These are phyloP conservation scores for Cymodocea nodosa DNA, from an alignment of 116 monocot genomes.

Conservation along the genomic window DNA sequence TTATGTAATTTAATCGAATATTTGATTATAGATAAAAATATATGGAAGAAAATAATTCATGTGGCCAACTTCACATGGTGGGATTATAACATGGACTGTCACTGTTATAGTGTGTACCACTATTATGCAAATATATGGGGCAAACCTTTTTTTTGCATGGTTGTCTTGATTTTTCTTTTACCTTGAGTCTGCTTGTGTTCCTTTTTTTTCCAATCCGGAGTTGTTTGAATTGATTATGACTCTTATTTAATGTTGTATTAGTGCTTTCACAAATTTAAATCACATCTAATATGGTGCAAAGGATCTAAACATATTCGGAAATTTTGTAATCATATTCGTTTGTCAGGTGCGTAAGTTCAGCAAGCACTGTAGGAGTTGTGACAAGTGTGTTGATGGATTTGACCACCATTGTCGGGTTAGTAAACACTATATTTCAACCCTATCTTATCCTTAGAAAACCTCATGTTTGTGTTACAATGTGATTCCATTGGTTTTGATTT, in stretches of 20 bases:
- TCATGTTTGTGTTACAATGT: background rate
- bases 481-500: background rate
- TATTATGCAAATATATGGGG: too few species aligned
- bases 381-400: conserved; percentile 92
- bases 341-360: conserved; percentile 58
- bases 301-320: background rate
- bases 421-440: background rate
- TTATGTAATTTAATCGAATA: too few species aligned
- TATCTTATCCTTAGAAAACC: background rate
- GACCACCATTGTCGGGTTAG: conserved; percentile 91
- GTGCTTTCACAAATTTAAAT: background rate
- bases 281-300: background rate
- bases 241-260: too few species aligned
- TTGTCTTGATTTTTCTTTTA: background rate
- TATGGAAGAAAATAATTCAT: too few species aligned
- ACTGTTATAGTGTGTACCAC: too few species aligned
- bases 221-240: too few species aligned
- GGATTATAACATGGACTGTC: too few species aligned
- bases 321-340: background rate
- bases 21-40: too few species aligned
- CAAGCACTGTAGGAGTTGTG: conserved; percentile 84
- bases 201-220: too few species aligned
- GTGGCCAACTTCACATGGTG: too few species aligned
- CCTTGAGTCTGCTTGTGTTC: too few species aligned
- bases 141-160: background rate